Conservation (phyloP, 208 protist genomes). For the Leishmania lainsoni region DNA sequence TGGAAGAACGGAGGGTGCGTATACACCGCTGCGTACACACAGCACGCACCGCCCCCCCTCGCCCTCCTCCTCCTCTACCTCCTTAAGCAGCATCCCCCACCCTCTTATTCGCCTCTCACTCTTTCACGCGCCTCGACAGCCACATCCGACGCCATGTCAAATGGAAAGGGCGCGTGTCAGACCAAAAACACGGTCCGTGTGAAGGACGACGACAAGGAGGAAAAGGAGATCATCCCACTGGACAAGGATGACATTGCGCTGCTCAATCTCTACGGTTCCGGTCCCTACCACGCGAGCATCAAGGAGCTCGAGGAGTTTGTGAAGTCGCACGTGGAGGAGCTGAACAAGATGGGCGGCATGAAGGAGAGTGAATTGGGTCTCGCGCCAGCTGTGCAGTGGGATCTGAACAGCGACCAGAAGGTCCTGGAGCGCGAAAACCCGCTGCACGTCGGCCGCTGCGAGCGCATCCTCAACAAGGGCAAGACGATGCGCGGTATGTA, state of each 20-base stretch:
- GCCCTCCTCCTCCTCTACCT: background rate
- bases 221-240: slow-evolving; percentile 94
- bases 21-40: background rate
- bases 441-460: slow-evolving; percentile 99
- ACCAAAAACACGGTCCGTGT: slow-evolving; percentile 74
- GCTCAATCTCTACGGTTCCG: slow-evolving; percentile 97
- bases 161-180: slow-evolving; percentile 89
- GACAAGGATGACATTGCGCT: slow-evolving; percentile 99
- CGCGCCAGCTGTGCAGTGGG: slow-evolving; percentile 98
- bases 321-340: slow-evolving; percentile 93
- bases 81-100: background rate
- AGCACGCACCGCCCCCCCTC: background rate
- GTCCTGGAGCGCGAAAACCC: slow-evolving; percentile 97
- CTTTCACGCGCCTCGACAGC: background rate
- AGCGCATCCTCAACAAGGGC: slow-evolving; percentile 98
- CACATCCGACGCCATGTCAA: slow-evolving; percentile 47
- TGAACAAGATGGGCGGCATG: slow-evolving; percentile 97
- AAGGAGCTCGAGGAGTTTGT: slow-evolving; percentile 98
- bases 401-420: slow-evolving; percentile 98
- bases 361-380: slow-evolving; percentile 99
- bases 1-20: background rate
- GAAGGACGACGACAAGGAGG: slow-evolving; percentile 77
- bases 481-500: slow-evolving; percentile 96
- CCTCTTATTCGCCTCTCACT: too few relatives aligned
- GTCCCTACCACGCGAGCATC: slow-evolving; percentile 97